Percentiles rank a stretch among this genome's conserved stretches.
Conservation (phyloP, 352 stramenopile genomes). For the Globisporangium iwayamae region DNA sequence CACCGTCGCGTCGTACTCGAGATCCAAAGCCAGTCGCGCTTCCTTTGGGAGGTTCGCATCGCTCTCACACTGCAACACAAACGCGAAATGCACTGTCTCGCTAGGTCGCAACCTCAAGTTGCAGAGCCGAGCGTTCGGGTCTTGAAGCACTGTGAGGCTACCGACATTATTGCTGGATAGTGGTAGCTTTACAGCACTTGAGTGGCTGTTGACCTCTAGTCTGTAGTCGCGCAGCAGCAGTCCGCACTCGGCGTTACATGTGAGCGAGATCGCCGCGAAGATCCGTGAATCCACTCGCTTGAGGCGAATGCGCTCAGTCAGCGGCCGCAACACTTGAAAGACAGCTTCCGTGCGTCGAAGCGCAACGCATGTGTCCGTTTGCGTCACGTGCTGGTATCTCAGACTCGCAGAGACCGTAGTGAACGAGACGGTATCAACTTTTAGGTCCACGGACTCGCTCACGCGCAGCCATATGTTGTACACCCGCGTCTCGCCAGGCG, state of each 20-base stretch:
- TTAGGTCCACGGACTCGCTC: slow-evolving; percentile 8
- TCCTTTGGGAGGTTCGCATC: slow-evolving; percentile 1
- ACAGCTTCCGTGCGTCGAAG: slow-evolving; percentile 25
- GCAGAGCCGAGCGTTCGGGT: slow-evolving; percentile 36
- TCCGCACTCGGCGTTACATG: slow-evolving; percentile 29
- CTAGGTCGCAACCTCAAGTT: slow-evolving; percentile 25
- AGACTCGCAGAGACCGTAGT: slow-evolving; percentile 24
- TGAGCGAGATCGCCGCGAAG: slow-evolving; percentile 32
- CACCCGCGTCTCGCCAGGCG: slow-evolving; percentile 12
- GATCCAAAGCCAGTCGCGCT: slow-evolving; percentile 7
- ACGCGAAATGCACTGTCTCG: slow-evolving; percentile 36
- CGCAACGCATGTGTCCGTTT: slow-evolving; percentile 15
- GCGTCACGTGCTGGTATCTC: slow-evolving; percentile 23
- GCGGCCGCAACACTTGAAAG: slow-evolving; percentile 31
- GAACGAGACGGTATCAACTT: not conserved
- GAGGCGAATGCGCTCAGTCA: slow-evolving; percentile 33
- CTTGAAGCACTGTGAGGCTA: slow-evolving; percentile 20
- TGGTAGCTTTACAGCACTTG: not conserved
- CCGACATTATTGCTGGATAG: not conserved
- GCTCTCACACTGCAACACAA: slow-evolving; percentile 26
- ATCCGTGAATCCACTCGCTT: slow-evolving; percentile 30
- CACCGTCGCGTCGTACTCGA: slow-evolving; percentile 8
- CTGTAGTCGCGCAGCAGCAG: slow-evolving; percentile 34
- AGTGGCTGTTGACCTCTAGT: slow-evolving; percentile 14
- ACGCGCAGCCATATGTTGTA: slow-evolving; percentile 26